Evolutionary conservation across 805 yeast genomes (phyloP).

Genomic region (Grigorovia transvaalensis): DNA sequence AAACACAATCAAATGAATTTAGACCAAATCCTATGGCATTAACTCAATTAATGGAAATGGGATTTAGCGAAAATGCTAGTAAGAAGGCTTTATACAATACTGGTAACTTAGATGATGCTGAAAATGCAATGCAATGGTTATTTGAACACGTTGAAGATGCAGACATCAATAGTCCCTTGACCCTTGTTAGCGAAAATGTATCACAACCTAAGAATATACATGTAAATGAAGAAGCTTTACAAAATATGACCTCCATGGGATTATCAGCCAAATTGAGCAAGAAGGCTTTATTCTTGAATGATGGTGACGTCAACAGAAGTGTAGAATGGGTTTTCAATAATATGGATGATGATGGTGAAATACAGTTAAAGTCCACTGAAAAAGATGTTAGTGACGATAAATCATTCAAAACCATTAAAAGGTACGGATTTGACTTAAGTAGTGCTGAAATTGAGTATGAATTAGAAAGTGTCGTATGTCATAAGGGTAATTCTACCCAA

Average conservation of each 20-base stretch:
- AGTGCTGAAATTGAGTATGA: slow-evolving; percentile 11
- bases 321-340: slow-evolving; percentile 85
- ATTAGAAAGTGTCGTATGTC: slow-evolving; percentile 68
- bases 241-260: slow-evolving; percentile 54
- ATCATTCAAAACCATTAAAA: background rate
- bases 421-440: slow-evolving; percentile 9
- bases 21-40: slow-evolving; percentile 47
- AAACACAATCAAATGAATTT: slow-evolving; percentile 26
- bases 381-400: background rate
- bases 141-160: slow-evolving; percentile 82
- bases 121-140: slow-evolving; percentile 83
- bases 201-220: background rate
- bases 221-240: slow-evolving; percentile 20
- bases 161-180: slow-evolving; percentile 58
- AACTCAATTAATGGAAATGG: slow-evolving; percentile 61
- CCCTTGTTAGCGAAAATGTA: slow-evolving; percentile 14
- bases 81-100: slow-evolving; percentile 61
- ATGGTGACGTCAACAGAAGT: slow-evolving; percentile 59
- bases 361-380: slow-evolving; percentile 12
- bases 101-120: slow-evolving; percentile 46
- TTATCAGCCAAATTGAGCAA: slow-evolving; percentile 52
- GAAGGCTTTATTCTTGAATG: slow-evolving; percentile 56
- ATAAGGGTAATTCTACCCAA: slow-evolving; percentile 81
- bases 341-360: slow-evolving; percentile 65
- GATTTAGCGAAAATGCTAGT: slow-evolving; percentile 65